phyloP scores from a whole-genome alignment of 163 green algal species.

The Coccomyxa subellipsoidea region DNA sequence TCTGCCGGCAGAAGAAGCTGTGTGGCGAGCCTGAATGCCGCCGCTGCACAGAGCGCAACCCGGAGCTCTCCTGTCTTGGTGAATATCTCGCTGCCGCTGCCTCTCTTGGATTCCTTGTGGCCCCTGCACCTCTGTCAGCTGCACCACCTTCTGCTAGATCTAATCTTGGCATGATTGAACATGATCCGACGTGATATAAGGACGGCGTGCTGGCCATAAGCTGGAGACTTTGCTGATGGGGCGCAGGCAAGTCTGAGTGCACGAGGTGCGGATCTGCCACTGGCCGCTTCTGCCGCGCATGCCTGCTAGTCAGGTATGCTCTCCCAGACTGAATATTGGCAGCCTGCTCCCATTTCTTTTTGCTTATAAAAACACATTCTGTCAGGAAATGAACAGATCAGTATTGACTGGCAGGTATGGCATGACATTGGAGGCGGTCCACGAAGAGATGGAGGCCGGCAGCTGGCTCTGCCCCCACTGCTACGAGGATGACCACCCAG shows the following conservation, averaged over 20 bases:
- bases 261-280: conserved; percentile 38
- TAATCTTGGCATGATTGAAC: background rate
- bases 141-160: background rate
- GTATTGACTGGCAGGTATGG: conserved; percentile 28
- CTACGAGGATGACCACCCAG: conserved; percentile 66
- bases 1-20: conserved; percentile 82
- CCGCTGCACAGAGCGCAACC: conserved; percentile 51
- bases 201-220: no score
- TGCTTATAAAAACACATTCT: no score
- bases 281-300: conserved; percentile 69
- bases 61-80: conserved; percentile 52
- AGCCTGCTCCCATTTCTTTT: no score
- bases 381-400: no score
- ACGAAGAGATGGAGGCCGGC: conserved; percentile 37
- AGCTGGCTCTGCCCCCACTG: conserved; percentile 77
- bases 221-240: no score
- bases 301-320: conserved; percentile 48
- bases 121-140: background rate
- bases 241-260: conserved; percentile 56
- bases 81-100: background rate
- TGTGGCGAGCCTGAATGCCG: conserved; percentile 63
- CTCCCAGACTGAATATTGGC: no score
- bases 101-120: background rate
- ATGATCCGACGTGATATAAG: background rate
- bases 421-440: conserved; percentile 38